Evolutionary conservation across 75 land plant species (phyloP), one percentile per base, ranked within the genome.

Genomic region (Pinus tabuliformis): DNA sequence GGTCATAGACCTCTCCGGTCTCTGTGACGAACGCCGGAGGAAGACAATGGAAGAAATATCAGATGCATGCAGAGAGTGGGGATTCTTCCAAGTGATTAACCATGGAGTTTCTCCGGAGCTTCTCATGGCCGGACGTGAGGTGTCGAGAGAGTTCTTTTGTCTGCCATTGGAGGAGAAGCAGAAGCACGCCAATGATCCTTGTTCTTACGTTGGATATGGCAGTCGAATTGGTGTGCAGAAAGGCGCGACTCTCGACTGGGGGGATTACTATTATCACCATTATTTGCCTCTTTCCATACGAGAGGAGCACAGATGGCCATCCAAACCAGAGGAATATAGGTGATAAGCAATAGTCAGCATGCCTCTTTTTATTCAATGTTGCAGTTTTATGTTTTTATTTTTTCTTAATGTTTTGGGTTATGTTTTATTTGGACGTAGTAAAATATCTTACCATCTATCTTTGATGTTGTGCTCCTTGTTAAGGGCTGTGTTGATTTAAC

Each of bases 81-180:
- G 85, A 8, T 80, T 75, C 56, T 83, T 80, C 66, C 85, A 83
- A 37, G 73, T 79, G 3, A 21, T 74, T 2, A 80, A 80, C 54
- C n/a, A n/a, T n/a, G 56, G 61, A 17, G 30, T 80, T 13, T 24
- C 62, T 36, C 14, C 37, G 20, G 59, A 59, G 26, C 79, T 80
- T 36, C 28, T 80, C 2, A 22, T 17, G 15, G 75, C 62, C 11
- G 62, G 70, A 4, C 3, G 64, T 6, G 28, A 56, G 11, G 81
- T 75, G 14, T 73, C 84, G 8, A 52, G 59, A 15, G 56, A 70
- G 80, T 84, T 84, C 42, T 84, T 84, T 56, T 70, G 66, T 20
- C 84, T 84, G 20, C 86, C 86, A 0, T 33, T 81, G 70, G 80
- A 84, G 65, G 76, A 84, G 62, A 83, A 83, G 33, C 77, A 79